phyloP scores from a whole-genome alignment of 192 early-diverging fungal species.

The Coemansia pectinata region DNA sequence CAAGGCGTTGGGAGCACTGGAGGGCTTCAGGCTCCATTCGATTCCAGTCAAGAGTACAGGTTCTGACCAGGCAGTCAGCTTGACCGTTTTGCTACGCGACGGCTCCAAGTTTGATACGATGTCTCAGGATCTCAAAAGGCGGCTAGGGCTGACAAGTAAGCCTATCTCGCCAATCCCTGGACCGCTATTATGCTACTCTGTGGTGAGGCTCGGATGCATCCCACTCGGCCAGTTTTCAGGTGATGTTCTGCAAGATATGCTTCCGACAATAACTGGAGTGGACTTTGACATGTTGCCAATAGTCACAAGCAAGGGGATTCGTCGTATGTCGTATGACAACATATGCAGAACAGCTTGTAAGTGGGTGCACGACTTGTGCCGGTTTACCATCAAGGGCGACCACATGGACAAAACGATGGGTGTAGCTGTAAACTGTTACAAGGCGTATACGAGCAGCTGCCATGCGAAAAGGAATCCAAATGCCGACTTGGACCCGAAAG shows the following conservation, averaged over 20 bases:
- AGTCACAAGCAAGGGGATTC: not conserved
- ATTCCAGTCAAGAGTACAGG: no score
- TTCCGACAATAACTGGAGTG: not conserved
- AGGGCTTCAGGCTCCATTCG: no score
- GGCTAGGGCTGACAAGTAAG: no score
- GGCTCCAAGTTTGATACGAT: no score
- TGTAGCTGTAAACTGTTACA: not conserved
- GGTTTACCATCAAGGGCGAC: not conserved
- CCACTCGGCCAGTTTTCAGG: not conserved
- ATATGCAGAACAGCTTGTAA: not conserved
- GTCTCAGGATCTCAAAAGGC: no score
- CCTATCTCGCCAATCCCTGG: not conserved
- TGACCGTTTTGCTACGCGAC: no score
- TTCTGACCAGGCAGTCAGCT: no score
- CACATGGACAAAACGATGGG: not conserved
- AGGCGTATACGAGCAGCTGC: not conserved
- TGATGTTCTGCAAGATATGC: not conserved
- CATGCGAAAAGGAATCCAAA: not conserved
- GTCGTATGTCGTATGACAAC: not conserved
- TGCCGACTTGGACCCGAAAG: not conserved
- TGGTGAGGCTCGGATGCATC: not conserved
- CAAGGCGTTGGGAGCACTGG: no score
- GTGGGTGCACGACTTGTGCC: not conserved
- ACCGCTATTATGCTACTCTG: not conserved
- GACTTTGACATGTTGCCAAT: not conserved